Conservation (phyloP, 805 yeast species). For the Saccharomyces cerevisiae region DNA sequence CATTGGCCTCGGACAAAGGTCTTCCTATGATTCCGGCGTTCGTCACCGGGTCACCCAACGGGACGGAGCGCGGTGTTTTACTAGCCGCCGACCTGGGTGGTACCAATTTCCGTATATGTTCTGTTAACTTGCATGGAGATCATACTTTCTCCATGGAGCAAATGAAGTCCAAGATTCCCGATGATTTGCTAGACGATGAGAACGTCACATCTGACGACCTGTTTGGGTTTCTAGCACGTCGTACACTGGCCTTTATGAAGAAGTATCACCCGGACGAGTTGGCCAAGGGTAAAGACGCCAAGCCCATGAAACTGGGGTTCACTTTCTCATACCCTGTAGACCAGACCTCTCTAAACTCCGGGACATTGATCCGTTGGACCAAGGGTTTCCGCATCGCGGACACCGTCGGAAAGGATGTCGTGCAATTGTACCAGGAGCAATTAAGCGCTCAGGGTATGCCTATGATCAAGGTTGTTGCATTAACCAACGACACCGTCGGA, state of each 20-base stretch:
- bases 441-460: conserved; percentile 51
- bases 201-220: conserved; percentile 48
- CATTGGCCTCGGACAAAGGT: conserved; percentile 35
- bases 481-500: conserved; percentile 95
- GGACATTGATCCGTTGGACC: conserved; percentile 88
- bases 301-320: conserved; percentile 67
- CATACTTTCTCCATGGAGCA: conserved; percentile 71
- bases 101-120: conserved; percentile 90
- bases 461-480: conserved; percentile 63
- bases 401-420: conserved; percentile 78
- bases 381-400: conserved; percentile 86
- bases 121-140: conserved; percentile 67
- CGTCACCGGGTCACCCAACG: conserved; percentile 81
- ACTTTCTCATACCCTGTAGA: conserved; percentile 91
- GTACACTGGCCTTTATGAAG: conserved; percentile 54
- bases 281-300: conserved; percentile 22
- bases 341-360: conserved; percentile 72
- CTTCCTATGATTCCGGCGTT: conserved; percentile 91
- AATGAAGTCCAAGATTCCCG: conserved; percentile 70
- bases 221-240: conserved; percentile 65
- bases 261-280: conserved; percentile 48
- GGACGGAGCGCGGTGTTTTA: conserved; percentile 72
- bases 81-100: conserved; percentile 95
- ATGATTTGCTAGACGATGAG: conserved; percentile 57
- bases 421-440: conserved; percentile 59